A percentile compares a stretch with the other conserved stretches of the same genome.
Conservation (phyloP, 176 grass and related monocot species). For the Aegilops speltoides region DNA sequence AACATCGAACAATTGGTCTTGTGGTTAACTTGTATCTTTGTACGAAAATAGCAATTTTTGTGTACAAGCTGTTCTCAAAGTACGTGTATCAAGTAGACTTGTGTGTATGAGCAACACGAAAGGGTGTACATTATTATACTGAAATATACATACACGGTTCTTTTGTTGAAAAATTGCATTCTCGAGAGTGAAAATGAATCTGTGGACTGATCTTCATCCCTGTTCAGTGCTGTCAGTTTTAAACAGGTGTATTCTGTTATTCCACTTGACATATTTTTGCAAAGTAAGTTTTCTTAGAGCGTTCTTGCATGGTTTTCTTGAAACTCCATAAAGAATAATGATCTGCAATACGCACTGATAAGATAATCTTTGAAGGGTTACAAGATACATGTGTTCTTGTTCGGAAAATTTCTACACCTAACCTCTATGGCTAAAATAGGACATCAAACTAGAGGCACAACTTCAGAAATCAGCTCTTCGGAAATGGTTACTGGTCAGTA, state of each 20-base stretch:
- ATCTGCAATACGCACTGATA: background rate
- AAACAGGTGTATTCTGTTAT: background rate
- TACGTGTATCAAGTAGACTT: slow-evolving; percentile 23
- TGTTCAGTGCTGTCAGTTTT: background rate
- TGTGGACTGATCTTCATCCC: background rate
- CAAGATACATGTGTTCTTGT: background rate
- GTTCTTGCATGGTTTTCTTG: background rate
- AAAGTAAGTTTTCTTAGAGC: background rate
- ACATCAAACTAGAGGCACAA: background rate
- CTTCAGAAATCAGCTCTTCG: background rate
- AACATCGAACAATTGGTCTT: background rate
- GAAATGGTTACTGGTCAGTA: slow-evolving; percentile 3
- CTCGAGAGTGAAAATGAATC: slow-evolving; percentile 22
- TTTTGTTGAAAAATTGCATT: slow-evolving; percentile 31
- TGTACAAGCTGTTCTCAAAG: slow-evolving; percentile 1
- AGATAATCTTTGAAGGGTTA: background rate
- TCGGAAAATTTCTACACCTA: background rate
- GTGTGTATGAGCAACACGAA: slow-evolving; percentile 10
- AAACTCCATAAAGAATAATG: background rate
- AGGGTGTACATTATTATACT: slow-evolving; percentile 57
- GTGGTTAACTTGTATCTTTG: slow-evolving; percentile 47
- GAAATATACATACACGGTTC: slow-evolving; percentile 39
- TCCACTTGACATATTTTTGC: background rate
- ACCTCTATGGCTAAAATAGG: slow-evolving; percentile 11
- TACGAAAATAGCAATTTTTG: slow-evolving; percentile 44